Evolutionary conservation across 768 basidiomycete species (phyloP).

Genomic region (Phaeotremella skinneri): DNA sequence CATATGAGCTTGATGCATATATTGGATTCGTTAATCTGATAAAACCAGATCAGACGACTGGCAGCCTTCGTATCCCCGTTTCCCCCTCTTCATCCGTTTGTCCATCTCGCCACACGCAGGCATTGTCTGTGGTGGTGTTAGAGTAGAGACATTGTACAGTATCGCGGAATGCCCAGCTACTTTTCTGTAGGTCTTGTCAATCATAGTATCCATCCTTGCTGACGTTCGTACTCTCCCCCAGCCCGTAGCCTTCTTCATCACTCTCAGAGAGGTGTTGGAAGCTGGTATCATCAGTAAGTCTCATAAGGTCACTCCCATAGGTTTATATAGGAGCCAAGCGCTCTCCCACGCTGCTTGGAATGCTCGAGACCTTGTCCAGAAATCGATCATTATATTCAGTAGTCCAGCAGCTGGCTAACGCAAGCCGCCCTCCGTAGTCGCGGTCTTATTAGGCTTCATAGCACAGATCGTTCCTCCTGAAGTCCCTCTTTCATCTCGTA

Average conservation of each 20-base stretch:
- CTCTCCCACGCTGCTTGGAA: not conserved
- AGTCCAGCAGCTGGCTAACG: not conserved
- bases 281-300: constrained; percentile 67
- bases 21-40: no score
- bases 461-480: constrained; percentile 57
- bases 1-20: no score
- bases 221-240: no score
- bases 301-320: not conserved
- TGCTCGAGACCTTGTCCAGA: not conserved
- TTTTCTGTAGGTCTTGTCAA: not conserved
- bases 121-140: not conserved
- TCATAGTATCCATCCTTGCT: no score
- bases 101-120: no score
- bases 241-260: constrained; percentile 37
- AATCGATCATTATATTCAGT: no score
- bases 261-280: constrained; percentile 86
- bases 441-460: constrained; percentile 79
- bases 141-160: not conserved
- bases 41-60: no score
- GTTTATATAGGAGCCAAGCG: no score
- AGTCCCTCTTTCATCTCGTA: not conserved
- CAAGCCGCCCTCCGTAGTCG: constrained; percentile 53
- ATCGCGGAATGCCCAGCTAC: not conserved
- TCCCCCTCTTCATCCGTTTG: no score
- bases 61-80: no score